Base-by-base conservation (phyloP, 192 early-diverging fungal genomes). In the Umbelopsis vinacea region DNA sequence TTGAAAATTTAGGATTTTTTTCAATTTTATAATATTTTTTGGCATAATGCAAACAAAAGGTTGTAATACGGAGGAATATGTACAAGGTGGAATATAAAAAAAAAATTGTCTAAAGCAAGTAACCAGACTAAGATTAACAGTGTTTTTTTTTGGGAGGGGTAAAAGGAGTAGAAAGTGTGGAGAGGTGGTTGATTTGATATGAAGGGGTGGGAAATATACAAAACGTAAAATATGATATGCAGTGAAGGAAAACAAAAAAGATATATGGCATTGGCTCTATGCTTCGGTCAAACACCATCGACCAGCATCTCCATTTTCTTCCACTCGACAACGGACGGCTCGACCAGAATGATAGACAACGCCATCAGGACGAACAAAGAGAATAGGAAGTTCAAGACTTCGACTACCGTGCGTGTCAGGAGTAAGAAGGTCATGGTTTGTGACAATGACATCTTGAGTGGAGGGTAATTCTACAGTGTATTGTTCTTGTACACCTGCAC, bases 401-500 rank as follows among this genome's bases (percentile, higher is more conserved):
- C 78, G 46, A 21, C 52, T 54, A 29, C 72, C 72, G 48, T 74
- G 66, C 3, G 47, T 23, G 12, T 78, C 68, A 38, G 68, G 66
- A 6, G 69, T 50, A 7, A 80, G 52, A 15, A 72, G 40, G 55
- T 80, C 71, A 53, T 80, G 78, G 38, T 80, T 80, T 11, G 79
- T 46, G 14, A 81, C 71, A 17, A 81, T 33, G 11, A 81, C 46
- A 72, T 77, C 79, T 37, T 81, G 72, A 6, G 79, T 81, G 19
- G 52, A 45, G 35, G 79, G 79, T 8, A 77, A 35, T 8, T 77
- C 60, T 4, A 74, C 46, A n/a, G 57, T 40, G 26, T 67, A 47
- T 21, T 71, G 71, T 47, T 43, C 21, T 46, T 67, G 60, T 3
- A 70, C 21, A 46, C 67, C 43, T 23, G 77, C 52, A 33, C 66